Evolutionary conservation across 768 basidiomycete species (phyloP).

Genomic region (Xerocomellus chrysenteron): DNA sequence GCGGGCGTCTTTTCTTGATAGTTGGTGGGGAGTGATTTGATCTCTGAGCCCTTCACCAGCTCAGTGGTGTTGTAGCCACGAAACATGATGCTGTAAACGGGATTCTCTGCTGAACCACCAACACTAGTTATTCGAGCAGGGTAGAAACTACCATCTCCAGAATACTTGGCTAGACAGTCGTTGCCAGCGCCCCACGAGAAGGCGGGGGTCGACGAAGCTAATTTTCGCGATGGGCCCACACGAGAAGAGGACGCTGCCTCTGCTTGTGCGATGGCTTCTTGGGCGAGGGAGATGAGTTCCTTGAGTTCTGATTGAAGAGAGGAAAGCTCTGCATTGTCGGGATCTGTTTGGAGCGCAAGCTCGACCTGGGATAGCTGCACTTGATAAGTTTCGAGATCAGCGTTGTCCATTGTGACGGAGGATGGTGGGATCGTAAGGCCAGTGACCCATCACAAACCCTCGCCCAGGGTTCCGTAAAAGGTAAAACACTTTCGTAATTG

Average conservation of each 20-base stretch:
- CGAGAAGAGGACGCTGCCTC: constrained; percentile 63
- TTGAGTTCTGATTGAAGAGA: constrained; percentile 75
- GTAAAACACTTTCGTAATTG: background rate
- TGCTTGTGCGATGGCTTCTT: constrained; percentile 66
- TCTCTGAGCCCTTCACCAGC: constrained; percentile 66
- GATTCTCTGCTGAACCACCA: constrained; percentile 77
- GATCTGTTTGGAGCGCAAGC: constrained; percentile 71
- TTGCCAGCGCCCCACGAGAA: constrained; percentile 77
- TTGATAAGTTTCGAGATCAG: constrained; percentile 87
- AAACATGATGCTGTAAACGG: constrained; percentile 87
- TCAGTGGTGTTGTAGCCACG: constrained; percentile 92
- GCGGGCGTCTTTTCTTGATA: constrained; percentile 42
- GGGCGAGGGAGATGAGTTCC: constrained; percentile 80
- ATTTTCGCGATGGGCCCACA: constrained; percentile 56
- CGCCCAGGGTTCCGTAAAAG: constrained; percentile 20
- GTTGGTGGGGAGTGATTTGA: constrained; percentile 68
- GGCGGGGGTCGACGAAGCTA: constrained; percentile 46
- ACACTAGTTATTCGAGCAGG: constrained; percentile 85
- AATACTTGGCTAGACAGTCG: constrained; percentile 85
- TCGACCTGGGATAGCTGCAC: constrained; percentile 89
- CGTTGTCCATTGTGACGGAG: constrained; percentile 42
- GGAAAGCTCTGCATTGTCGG: constrained; percentile 68
- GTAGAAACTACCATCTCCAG: constrained; percentile 82
- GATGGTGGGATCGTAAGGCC: background rate
- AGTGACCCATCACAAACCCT: background rate